These are phyloP conservation scores for Darksidea phi DNA, from an alignment of 495 filamentous ascomycete genomes.

Conservation along the genomic window DNA sequence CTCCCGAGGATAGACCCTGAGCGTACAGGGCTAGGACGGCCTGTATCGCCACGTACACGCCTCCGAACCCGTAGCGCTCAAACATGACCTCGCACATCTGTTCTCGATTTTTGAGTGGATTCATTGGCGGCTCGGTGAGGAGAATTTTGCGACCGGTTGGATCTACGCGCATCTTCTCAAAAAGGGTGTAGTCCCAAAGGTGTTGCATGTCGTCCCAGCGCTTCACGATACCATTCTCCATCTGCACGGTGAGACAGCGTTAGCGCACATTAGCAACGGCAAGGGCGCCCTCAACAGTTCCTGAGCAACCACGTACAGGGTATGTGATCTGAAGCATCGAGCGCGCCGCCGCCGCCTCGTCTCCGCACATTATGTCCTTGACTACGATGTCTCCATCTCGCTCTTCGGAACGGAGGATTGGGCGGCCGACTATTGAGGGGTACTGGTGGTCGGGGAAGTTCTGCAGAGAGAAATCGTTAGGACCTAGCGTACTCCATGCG, in stretches of 20 bases:
- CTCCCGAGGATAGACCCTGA: slow-evolving; percentile 92
- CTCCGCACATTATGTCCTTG: slow-evolving; percentile 99
- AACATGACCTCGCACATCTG: slow-evolving; percentile 99
- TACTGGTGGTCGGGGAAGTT: slow-evolving; percentile 99
- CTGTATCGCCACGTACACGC: slow-evolving; percentile 98
- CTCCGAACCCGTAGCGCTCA: slow-evolving; percentile 91
- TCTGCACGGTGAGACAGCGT: slow-evolving; percentile 51
- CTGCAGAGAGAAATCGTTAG: slow-evolving; percentile 46
- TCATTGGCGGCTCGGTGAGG: slow-evolving; percentile 96
- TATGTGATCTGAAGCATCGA: slow-evolving; percentile 98
- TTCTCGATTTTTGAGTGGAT: slow-evolving; percentile 91
- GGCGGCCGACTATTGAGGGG: slow-evolving; percentile 96
- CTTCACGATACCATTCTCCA: slow-evolving; percentile 99
- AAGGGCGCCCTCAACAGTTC: slow-evolving; percentile 20
- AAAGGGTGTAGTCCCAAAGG: slow-evolving; percentile 98
- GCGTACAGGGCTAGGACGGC: slow-evolving; percentile 96
- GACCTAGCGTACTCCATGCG: not conserved
- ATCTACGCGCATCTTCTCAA: slow-evolving; percentile 92
- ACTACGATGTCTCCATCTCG: slow-evolving; percentile 71
- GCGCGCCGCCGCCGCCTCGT: slow-evolving; percentile 92
- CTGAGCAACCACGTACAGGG: slow-evolving; percentile 57
- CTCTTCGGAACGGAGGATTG: slow-evolving; percentile 95
- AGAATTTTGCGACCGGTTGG: slow-evolving; percentile 93
- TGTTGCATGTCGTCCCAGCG: slow-evolving; percentile 99
- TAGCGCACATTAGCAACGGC: slow-evolving; percentile 21